Conservation (phyloP, 2,329 filamentous ascomycete genomes). For the Aspergillus latus region DNA sequence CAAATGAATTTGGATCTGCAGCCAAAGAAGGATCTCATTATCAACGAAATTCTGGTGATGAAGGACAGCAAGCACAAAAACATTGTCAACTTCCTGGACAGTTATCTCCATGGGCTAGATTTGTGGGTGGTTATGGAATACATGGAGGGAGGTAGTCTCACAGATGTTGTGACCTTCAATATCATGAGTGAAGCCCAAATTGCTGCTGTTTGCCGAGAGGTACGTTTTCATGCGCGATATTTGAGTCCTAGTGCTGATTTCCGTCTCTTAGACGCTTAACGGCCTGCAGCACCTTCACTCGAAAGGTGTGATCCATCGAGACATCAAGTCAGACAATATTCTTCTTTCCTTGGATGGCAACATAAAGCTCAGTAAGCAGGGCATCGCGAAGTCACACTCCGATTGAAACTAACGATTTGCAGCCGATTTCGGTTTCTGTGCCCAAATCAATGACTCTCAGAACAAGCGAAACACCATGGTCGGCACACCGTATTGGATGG, state of each 20-base stretch:
- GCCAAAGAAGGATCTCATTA: slow-evolving; percentile 97
- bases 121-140: slow-evolving; percentile 99
- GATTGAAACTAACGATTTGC: slow-evolving; percentile 24
- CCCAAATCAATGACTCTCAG: slow-evolving; percentile 94
- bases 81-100: slow-evolving; percentile 99
- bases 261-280: slow-evolving; percentile 64
- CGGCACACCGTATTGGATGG: slow-evolving; percentile 99
- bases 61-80: slow-evolving; percentile 98
- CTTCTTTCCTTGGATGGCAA: slow-evolving; percentile 89
- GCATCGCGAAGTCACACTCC: not conserved
- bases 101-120: slow-evolving; percentile 84
- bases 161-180: slow-evolving; percentile 97
- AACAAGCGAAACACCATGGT: slow-evolving; percentile 99
- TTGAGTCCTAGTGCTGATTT: slow-evolving; percentile 18
- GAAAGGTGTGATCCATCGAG: slow-evolving; percentile 95
- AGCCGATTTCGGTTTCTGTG: slow-evolving; percentile 99
- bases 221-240: slow-evolving; percentile 33
- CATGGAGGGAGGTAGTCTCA: slow-evolving; percentile 97
- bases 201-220: slow-evolving; percentile 87
- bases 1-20: slow-evolving; percentile 99
- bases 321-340: slow-evolving; percentile 99
- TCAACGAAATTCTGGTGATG: slow-evolving; percentile 99
- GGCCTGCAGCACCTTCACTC: slow-evolving; percentile 94
- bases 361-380: slow-evolving; percentile 85
- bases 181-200: slow-evolving; percentile 99